Evolutionary conservation across 1,139 yeast genomes (phyloP).

Genomic region (Hyphopichia wangnamkhiaoensis): DNA sequence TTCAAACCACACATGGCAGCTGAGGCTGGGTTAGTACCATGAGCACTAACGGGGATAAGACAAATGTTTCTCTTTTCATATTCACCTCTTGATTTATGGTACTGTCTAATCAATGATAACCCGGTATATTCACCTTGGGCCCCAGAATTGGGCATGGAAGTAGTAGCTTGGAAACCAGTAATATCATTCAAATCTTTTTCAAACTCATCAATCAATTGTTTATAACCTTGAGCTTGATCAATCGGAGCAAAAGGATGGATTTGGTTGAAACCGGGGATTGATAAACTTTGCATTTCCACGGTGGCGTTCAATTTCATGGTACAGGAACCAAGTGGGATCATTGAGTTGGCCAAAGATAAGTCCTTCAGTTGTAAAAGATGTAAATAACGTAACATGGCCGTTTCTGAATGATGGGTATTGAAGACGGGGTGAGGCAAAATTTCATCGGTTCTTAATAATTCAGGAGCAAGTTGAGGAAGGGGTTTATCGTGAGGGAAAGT

Average conservation of each 20-base stretch:
- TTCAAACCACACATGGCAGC: slow-evolving; percentile 97
- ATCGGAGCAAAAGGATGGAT: slow-evolving; percentile 92
- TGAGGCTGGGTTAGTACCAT: slow-evolving; percentile 98
- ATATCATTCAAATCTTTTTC: slow-evolving; percentile 86
- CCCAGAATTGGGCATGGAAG: slow-evolving; percentile 96
- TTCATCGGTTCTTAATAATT: slow-evolving; percentile 59
- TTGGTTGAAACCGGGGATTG: slow-evolving; percentile 89
- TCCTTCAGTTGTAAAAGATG: slow-evolving; percentile 86
- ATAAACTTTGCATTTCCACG: slow-evolving; percentile 89
- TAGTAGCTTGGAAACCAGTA: slow-evolving; percentile 92
- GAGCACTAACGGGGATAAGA: slow-evolving; percentile 95
- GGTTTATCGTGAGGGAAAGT: slow-evolving; percentile 21
- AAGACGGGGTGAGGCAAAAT: slow-evolving; percentile 77
- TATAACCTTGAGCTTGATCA: slow-evolving; percentile 85
- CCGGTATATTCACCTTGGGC: slow-evolving; percentile 99
- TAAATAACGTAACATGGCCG: slow-evolving; percentile 89
- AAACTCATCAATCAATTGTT: slow-evolving; percentile 69
- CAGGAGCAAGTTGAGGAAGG: slow-evolving; percentile 56
- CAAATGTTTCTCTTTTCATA: slow-evolving; percentile 73
- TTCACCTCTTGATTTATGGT: slow-evolving; percentile 73
- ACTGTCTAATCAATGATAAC: slow-evolving; percentile 78
- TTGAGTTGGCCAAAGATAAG: slow-evolving; percentile 88
- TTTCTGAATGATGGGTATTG: slow-evolving; percentile 88
- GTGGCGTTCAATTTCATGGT: slow-evolving; percentile 97
- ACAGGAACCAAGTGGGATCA: slow-evolving; percentile 97